Evolutionary conservation across 148 eudicot genomes (phyloP).

Genomic region (Linanthus parryae): DNA sequence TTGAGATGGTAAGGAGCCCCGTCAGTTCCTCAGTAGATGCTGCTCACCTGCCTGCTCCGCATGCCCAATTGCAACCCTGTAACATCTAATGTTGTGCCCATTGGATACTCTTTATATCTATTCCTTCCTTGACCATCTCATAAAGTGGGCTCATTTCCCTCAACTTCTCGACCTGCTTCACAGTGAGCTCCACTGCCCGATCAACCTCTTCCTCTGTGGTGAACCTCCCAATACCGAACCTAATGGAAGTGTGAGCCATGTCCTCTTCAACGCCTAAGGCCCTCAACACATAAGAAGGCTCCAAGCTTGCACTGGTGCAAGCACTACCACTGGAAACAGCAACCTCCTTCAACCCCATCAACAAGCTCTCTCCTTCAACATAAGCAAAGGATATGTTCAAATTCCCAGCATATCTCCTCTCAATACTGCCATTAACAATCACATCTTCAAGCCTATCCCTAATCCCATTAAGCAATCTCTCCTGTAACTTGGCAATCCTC

Average conservation of each 20-base stretch:
- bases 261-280: slow-evolving; percentile 97
- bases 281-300: slow-evolving; percentile 86
- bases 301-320: slow-evolving; percentile 93
- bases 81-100: slow-evolving; percentile 97
- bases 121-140: slow-evolving; percentile 92
- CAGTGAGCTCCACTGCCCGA: slow-evolving; percentile 57
- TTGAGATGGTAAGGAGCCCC: too few species aligned
- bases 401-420: slow-evolving; percentile 72
- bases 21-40: too few species aligned
- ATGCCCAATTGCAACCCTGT: too few species aligned
- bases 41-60: too few species aligned
- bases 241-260: slow-evolving; percentile 90
- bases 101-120: slow-evolving; percentile 72
- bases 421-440: slow-evolving; percentile 73
- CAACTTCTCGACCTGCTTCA: slow-evolving; percentile 72
- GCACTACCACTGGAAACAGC: slow-evolving; percentile 99
- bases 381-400: slow-evolving; percentile 84
- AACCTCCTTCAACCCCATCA: slow-evolving; percentile 98
- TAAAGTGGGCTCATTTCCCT: slow-evolving; percentile 92
- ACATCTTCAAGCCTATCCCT: slow-evolving; percentile 60
- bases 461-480: slow-evolving; percentile 65
- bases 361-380: slow-evolving; percentile 94
- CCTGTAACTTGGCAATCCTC: slow-evolving; percentile 50
- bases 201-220: slow-evolving; percentile 84
- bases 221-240: slow-evolving; percentile 98